phyloP scores from a whole-genome alignment of 140 eudicot genomes.

The Erigeron philadelphicus region DNA sequence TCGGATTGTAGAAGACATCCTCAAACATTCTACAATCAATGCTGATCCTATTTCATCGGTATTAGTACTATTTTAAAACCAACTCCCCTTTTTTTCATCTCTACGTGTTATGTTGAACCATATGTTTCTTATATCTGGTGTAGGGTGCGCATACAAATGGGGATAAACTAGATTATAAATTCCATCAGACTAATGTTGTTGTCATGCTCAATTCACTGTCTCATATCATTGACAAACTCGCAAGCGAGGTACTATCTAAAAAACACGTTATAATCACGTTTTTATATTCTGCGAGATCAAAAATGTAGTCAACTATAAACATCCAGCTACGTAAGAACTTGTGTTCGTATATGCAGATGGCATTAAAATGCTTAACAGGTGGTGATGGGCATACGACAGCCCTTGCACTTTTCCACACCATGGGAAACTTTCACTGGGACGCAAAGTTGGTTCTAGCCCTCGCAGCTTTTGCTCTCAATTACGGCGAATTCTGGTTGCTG shows the following conservation, averaged over 20 bases:
- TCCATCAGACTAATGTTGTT: conserved; percentile 23
- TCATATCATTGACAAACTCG: conserved; percentile 40
- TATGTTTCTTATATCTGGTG: conserved; percentile 13
- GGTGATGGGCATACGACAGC: conserved; percentile 45
- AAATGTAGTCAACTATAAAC: neutral
- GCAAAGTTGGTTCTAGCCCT: conserved; percentile 51
- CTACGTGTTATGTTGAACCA: conserved; percentile 13
- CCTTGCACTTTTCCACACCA: conserved; percentile 39
- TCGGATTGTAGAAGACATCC: conserved; percentile 42
- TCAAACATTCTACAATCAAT: conserved; percentile 31
- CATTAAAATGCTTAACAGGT: conserved; percentile 37
- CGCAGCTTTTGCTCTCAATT: conserved; percentile 55
- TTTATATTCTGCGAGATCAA: neutral
- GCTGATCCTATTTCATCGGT: conserved; percentile 28
- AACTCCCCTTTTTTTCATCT: neutral
- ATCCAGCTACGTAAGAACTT: neutral
- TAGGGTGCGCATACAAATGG: conserved; percentile 30
- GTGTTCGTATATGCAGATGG: conserved; percentile 31
- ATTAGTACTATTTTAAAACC: neutral
- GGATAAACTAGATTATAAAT: conserved; percentile 26
- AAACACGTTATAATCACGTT: neutral
- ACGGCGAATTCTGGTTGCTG: conserved; percentile 61
- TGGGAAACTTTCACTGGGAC: conserved; percentile 54
- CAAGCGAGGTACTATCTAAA: conserved; percentile 38
- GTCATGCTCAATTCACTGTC: conserved; percentile 36